These are phyloP conservation scores for Saposhnikovia divaricata DNA, from an alignment of 129 eudicot genomes.

Conservation along the genomic window DNA sequence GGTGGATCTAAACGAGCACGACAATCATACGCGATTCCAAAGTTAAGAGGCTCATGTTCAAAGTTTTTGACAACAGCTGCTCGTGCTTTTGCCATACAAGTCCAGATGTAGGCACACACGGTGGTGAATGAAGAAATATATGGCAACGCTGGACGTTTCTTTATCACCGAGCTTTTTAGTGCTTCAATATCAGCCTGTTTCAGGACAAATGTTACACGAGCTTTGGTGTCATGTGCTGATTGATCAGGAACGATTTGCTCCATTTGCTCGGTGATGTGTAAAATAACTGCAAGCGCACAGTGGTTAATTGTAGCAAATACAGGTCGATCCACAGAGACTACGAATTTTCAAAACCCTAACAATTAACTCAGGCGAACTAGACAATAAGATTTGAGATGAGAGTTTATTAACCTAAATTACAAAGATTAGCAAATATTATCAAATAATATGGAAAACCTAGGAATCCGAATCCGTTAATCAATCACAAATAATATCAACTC, in stretches of 20 bases:
- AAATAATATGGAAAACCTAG: too few species aligned
- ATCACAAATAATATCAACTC: too few species aligned
- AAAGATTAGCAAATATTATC: too few species aligned
- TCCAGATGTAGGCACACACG: slow-evolving; percentile 13
- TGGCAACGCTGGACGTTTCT: background rate
- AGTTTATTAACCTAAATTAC: too few species aligned
- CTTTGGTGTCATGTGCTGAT: background rate
- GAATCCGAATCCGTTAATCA: too few species aligned
- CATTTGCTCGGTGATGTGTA: background rate
- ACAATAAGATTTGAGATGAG: too few species aligned
- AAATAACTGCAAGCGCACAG: too few species aligned
- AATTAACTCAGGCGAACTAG: too few species aligned
- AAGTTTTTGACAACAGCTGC: background rate
- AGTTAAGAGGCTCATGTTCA: slow-evolving; percentile 6
- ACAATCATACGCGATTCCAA: slow-evolving; percentile 10
- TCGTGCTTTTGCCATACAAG: slow-evolving; percentile 13
- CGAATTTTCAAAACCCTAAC: too few species aligned
- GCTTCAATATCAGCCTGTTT: slow-evolving; percentile 2
- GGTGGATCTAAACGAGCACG: slow-evolving; percentile 15
- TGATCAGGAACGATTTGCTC: background rate
- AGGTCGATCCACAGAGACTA: too few species aligned
- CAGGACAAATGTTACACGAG: slow-evolving; percentile 8
- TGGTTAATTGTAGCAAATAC: too few species aligned
- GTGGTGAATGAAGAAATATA: slow-evolving; percentile 19
- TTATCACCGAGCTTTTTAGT: background rate